Conservation (phyloP, 2,329 filamentous ascomycete species). For the Diaporthe ilicicola region DNA sequence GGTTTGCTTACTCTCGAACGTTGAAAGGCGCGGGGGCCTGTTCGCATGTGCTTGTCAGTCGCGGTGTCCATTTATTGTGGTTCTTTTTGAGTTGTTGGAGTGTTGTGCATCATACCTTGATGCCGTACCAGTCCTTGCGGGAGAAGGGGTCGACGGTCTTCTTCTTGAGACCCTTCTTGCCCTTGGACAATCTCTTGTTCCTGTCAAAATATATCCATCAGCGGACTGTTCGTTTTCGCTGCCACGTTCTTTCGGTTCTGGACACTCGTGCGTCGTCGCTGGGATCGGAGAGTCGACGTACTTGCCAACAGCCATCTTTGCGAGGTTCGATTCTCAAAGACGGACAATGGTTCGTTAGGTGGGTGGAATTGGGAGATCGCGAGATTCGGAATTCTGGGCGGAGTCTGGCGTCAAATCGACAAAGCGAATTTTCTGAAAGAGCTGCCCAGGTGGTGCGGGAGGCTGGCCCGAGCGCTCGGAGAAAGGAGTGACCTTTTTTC, state of each 20-base stretch:
- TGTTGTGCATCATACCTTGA: constrained; percentile 74
- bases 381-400: constrained; percentile 35
- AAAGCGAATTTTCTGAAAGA: constrained; percentile 23
- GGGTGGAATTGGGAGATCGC: constrained; percentile 38
- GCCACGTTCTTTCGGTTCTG: not conserved
- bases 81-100: not conserved
- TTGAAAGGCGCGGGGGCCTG: constrained; percentile 95
- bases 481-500: constrained; percentile 27
- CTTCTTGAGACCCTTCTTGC: constrained; percentile 99
- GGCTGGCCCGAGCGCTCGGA: constrained; percentile 22
- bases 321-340: constrained; percentile 55
- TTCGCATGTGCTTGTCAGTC: constrained; percentile 37
- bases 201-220: constrained; percentile 52
- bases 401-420: constrained; percentile 24
- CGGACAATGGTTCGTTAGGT: constrained; percentile 52
- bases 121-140: constrained; percentile 98
- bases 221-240: constrained; percentile 25
- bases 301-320: constrained; percentile 70
- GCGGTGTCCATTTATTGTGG: constrained; percentile 6
- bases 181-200: constrained; percentile 99
- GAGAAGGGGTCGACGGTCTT: constrained; percentile 97
- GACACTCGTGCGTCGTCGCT: constrained; percentile 31
- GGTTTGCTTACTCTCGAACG: constrained; percentile 85
- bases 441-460: constrained; percentile 23
- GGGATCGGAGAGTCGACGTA: constrained; percentile 46